Evolutionary conservation across 257 asterid species (phyloP).

Genomic region (Nyctanthes arbortristis): DNA sequence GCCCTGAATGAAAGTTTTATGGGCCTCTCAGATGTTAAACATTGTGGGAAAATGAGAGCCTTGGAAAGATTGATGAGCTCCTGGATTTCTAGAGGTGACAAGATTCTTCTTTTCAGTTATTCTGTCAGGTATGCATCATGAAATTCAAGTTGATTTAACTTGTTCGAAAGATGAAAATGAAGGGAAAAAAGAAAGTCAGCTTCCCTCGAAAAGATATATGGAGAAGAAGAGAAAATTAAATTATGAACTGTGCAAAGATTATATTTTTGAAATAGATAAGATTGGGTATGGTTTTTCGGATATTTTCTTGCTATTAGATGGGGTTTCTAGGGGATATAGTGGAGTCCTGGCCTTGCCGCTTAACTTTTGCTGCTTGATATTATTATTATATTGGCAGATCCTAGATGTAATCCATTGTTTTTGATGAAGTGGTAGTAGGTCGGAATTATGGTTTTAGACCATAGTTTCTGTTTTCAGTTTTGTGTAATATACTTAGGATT

Average conservation of each 20-base stretch:
- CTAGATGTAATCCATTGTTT: not conserved
- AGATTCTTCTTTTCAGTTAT: constrained; percentile 94
- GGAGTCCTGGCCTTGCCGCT: not conserved
- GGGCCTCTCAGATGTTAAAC: constrained; percentile 83
- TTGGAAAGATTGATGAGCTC: constrained; percentile 77
- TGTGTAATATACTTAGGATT: not conserved
- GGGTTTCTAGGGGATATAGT: not conserved
- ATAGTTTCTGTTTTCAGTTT: not conserved
- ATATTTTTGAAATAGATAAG: not conserved
- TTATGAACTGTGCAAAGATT: not conserved
- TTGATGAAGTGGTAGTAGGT: not conserved
- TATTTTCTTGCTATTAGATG: not conserved
- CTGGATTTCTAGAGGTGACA: constrained; percentile 80
- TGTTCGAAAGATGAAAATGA: constrained; percentile 2
- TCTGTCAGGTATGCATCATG: constrained; percentile 67
- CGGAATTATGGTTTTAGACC: not conserved
- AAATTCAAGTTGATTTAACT: not conserved
- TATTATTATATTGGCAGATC: not conserved
- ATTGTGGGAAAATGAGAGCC: constrained; percentile 97
- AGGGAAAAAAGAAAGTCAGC: not conserved
- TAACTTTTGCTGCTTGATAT: not conserved
- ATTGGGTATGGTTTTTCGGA: not conserved
- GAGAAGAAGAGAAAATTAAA: not conserved
- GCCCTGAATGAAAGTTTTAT: constrained; percentile 72
- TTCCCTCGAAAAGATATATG: not conserved